Evolutionary conservation across 2,329 filamentous ascomycete species (phyloP).

Genomic region (Phyllosticta citriasiana): DNA sequence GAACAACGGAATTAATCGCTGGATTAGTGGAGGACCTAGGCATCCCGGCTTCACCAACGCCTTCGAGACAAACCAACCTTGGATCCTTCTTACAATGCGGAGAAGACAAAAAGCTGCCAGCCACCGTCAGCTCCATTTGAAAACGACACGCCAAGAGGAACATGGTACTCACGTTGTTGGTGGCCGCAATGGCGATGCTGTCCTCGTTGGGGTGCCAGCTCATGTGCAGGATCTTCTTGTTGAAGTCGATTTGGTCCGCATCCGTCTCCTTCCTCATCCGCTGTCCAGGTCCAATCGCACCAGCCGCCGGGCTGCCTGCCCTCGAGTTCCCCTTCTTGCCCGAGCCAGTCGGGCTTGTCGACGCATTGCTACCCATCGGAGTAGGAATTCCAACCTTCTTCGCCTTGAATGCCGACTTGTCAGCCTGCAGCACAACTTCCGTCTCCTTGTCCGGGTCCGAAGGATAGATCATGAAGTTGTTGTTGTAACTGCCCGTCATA

Average conservation of each 20-base stretch:
- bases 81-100: constrained; percentile 35
- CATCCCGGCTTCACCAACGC: constrained; percentile 8
- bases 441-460: constrained; percentile 93
- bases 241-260: constrained; percentile 98
- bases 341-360: constrained; percentile 63
- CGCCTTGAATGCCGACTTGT: constrained; percentile 98
- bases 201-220: constrained; percentile 99
- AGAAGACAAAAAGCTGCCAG: constrained; percentile 48
- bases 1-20: constrained; percentile 10
- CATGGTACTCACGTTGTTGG: constrained; percentile 81
- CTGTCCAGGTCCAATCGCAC: constrained; percentile 63
- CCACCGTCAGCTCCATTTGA: constrained; percentile 4
- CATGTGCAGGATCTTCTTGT: constrained; percentile 99
- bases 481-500: constrained; percentile 99
- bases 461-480: constrained; percentile 99
- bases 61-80: constrained; percentile 10
- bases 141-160: not conserved
- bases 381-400: constrained; percentile 99
- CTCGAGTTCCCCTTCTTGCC: constrained; percentile 82
- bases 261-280: constrained; percentile 99
- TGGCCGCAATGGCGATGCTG: constrained; percentile 97
- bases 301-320: constrained; percentile 75
- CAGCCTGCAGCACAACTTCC: constrained; percentile 92
- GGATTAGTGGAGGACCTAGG: constrained; percentile 8
- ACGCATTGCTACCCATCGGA: constrained; percentile 64